Conservation (phyloP, 257 asterid genomes). For the Paraleonurus japonicus region DNA sequence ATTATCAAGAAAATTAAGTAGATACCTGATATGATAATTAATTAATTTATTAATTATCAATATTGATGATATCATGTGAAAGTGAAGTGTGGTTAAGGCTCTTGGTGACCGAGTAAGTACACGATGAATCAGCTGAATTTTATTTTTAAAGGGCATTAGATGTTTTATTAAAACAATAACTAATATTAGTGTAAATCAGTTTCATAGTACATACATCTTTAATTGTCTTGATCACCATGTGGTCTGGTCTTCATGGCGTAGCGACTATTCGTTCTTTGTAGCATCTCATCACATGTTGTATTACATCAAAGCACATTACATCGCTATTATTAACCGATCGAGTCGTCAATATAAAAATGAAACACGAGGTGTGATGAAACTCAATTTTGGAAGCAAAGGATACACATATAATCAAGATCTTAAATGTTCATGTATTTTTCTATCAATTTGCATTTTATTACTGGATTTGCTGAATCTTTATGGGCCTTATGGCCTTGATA, state of each 20-base stretch:
- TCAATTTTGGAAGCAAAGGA: not conserved
- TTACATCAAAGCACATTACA: not conserved
- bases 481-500: not conserved
- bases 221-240: not conserved
- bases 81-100: too few species aligned
- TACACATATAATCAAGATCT: not conserved
- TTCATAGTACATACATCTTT: too few species aligned
- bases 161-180: too few species aligned
- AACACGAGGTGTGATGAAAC: not conserved
- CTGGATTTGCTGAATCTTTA: constrained; percentile 18
- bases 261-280: not conserved
- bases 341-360: not conserved
- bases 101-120: too few species aligned
- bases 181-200: too few species aligned
- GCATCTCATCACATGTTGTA: not conserved
- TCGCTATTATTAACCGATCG: not conserved
- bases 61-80: constrained; percentile 6
- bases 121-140: too few species aligned
- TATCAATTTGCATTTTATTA: constrained; percentile 14
- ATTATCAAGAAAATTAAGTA: not conserved
- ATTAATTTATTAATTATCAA: not conserved
- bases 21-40: too few species aligned
- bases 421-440: not conserved
- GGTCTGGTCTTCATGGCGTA: not conserved
- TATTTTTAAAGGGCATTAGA: too few species aligned